phyloP scores from a whole-genome alignment of 1,284 basidiomycete species.

The Trichosporon inkin region DNA sequence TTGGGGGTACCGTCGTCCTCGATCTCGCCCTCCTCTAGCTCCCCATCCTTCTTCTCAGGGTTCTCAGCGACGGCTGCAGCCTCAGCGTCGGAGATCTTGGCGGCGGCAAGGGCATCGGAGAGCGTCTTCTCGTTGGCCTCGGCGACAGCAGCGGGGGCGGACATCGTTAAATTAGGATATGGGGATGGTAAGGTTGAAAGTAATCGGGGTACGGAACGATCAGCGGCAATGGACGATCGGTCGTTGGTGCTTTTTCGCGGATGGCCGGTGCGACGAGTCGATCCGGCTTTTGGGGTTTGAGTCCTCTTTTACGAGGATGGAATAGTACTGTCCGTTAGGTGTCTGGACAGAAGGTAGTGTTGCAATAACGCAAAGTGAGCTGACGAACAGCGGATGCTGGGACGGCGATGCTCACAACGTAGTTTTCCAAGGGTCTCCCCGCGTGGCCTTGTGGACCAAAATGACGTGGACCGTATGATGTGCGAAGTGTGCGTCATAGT shows the following conservation, averaged over 20 bases:
- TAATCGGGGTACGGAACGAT: background rate
- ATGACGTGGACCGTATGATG: background rate
- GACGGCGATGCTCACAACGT: background rate
- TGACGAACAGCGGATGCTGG: background rate
- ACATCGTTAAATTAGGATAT: slow-evolving; percentile 14
- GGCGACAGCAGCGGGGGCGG: slow-evolving; percentile 33
- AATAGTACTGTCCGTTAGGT: background rate
- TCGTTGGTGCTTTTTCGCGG: background rate
- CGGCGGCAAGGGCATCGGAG: slow-evolving; percentile 36
- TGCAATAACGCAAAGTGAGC: background rate
- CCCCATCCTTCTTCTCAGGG: slow-evolving; percentile 26
- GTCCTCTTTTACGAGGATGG: background rate
- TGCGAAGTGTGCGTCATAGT: background rate
- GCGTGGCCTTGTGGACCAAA: background rate
- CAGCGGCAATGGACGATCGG: background rate
- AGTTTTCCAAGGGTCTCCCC: slow-evolving; percentile 5
- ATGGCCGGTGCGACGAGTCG: background rate
- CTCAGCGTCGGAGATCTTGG: slow-evolving; percentile 28
- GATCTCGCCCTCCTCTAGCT: slow-evolving; percentile 45
- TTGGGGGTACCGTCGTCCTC: slow-evolving; percentile 54
- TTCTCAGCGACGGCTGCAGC: slow-evolving; percentile 21
- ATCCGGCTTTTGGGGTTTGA: background rate
- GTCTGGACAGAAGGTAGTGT: background rate
- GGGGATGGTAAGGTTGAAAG: background rate
- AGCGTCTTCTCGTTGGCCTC: slow-evolving; percentile 37